These are phyloP conservation scores for Daldinia grandis DNA, from an alignment of 495 filamentous ascomycete genomes.

Conservation along the genomic window DNA sequence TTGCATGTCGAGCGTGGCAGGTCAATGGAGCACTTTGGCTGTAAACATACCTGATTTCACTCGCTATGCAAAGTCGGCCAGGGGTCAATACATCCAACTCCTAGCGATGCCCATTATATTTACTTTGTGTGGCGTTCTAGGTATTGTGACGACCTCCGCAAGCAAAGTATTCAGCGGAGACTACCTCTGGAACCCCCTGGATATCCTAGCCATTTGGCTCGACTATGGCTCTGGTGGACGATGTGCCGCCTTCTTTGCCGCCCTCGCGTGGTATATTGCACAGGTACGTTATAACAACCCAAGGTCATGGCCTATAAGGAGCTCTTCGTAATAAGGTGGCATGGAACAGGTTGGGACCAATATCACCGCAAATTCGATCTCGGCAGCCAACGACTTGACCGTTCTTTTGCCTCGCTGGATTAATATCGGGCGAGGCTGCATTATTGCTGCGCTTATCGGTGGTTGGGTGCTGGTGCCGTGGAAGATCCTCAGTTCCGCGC, in stretches of 20 bases:
- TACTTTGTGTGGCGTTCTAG: conserved; percentile 60
- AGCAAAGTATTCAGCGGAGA: conserved; percentile 62
- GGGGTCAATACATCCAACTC: conserved; percentile 65
- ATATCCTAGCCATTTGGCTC: conserved; percentile 60
- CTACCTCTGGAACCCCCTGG: conserved; percentile 65
- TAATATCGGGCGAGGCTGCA: conserved; percentile 64
- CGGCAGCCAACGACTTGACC: conserved; percentile 67
- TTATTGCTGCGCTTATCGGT: conserved; percentile 61
- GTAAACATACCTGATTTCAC: conserved; percentile 69
- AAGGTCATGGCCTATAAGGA: background rate
- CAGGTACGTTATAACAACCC: conserved; percentile 25
- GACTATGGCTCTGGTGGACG: conserved; percentile 52
- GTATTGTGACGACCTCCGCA: conserved; percentile 62
- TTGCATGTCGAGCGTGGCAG: conserved; percentile 57
- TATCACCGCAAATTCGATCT: conserved; percentile 66
- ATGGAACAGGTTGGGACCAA: conserved; percentile 62
- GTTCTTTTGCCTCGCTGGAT: conserved; percentile 66
- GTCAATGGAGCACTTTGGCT: conserved; percentile 56
- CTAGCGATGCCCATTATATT: conserved; percentile 68
- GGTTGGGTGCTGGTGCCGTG: conserved; percentile 68
- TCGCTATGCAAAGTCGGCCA: conserved; percentile 61
- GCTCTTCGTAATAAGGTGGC: background rate
- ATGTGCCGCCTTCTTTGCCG: conserved; percentile 67
- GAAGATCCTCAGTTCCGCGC: conserved; percentile 68
- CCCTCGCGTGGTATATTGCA: conserved; percentile 46